A percentile compares a stretch with the other conserved stretches of the same genome.
These are phyloP conservation scores for Vigna nakashimae DNA, from an alignment of 306 rosid species.

Conservation along the genomic window DNA sequence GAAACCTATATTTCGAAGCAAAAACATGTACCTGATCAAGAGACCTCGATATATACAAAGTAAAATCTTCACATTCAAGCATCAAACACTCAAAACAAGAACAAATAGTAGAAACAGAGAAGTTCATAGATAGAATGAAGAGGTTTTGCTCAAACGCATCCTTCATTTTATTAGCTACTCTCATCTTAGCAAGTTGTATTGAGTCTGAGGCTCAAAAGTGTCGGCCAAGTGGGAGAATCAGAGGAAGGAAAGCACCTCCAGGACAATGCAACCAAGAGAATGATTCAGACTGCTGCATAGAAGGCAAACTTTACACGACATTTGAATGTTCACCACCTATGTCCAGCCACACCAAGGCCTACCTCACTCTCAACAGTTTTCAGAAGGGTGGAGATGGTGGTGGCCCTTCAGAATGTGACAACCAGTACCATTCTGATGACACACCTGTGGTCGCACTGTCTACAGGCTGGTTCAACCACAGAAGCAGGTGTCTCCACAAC, in stretches of 20 bases:
- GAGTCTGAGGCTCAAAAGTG: constrained; percentile 42
- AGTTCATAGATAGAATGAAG: background rate
- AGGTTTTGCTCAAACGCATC: background rate
- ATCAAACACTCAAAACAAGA: constrained; percentile 3
- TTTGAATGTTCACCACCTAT: constrained; percentile 54
- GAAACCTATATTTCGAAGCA: background rate
- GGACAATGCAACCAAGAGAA: constrained; percentile 55
- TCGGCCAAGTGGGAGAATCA: constrained; percentile 34
- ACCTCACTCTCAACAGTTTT: constrained; percentile 55
- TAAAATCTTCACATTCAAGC: background rate
- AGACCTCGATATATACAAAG: constrained; percentile 17
- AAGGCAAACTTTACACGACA: constrained; percentile 45
- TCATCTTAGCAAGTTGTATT: background rate
- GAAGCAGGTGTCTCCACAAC: constrained; percentile 48
- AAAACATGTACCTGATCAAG: background rate
- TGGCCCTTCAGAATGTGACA: constrained; percentile 56
- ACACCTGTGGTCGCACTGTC: constrained; percentile 50
- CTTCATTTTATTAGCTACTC: background rate
- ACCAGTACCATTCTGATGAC: constrained; percentile 45
- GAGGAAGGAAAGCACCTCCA: constrained; percentile 39
- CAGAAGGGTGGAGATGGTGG: constrained; percentile 58
- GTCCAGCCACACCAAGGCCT: constrained; percentile 40
- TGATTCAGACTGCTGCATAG: constrained; percentile 49
- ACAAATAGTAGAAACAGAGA: background rate
- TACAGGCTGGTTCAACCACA: constrained; percentile 54